Conservation (phyloP, 176 grass and related monocot genomes). For the Puccinellia tenuiflora region DNA sequence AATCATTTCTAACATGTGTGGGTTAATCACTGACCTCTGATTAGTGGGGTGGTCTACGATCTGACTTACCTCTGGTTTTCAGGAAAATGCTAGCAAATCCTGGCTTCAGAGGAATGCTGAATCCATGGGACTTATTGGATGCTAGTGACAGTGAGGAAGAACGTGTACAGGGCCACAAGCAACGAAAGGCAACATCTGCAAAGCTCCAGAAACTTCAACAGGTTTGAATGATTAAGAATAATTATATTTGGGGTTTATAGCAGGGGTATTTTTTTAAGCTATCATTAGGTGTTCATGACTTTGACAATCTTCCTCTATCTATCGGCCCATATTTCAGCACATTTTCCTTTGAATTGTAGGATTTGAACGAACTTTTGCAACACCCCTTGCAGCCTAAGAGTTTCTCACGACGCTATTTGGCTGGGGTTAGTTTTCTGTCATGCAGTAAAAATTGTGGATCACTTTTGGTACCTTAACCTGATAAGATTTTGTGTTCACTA, state of each 20-base stretch:
- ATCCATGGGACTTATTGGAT: conserved; percentile 64
- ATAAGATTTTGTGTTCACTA: background rate
- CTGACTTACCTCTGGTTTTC: conserved; percentile 26
- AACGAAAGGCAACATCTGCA: conserved; percentile 51
- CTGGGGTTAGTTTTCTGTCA: conserved; percentile 66
- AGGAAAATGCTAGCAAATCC: conserved; percentile 84
- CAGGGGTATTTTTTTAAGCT: background rate
- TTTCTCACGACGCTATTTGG: conserved; percentile 78
- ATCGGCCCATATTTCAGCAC: conserved; percentile 10
- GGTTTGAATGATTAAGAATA: conserved; percentile 34
- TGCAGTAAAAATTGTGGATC: background rate
- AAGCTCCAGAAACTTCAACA: conserved; percentile 73
- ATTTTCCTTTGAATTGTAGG: conserved; percentile 43
- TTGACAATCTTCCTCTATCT: conserved; percentile 18
- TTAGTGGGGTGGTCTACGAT: background rate
- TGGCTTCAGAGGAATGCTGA: conserved; percentile 87
- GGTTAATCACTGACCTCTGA: background rate
- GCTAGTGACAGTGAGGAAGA: conserved; percentile 78
- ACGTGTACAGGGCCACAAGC: conserved; percentile 38
- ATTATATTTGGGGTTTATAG: conserved; percentile 4
- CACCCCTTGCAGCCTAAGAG: conserved; percentile 65
- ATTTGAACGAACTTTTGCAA: conserved; percentile 59
- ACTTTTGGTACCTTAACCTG: background rate
- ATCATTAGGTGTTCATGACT: conserved; percentile 8
- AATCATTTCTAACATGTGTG: background rate